phyloP scores from a whole-genome alignment of 208 protist genomes.

The Zelonia costaricensis region DNA sequence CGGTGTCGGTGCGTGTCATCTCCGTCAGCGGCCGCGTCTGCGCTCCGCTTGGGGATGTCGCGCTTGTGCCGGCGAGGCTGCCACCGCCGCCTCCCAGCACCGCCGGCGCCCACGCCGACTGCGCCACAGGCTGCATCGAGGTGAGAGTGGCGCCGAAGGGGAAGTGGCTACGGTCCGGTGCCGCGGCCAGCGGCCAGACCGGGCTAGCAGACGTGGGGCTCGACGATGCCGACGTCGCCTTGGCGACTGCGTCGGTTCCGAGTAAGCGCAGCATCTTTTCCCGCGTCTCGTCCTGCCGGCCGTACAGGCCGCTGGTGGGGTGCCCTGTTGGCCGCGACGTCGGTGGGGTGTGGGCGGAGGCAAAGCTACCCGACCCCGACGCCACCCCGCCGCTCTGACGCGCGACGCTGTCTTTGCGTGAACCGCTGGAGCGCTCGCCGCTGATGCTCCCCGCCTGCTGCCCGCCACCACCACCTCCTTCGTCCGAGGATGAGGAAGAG shows the following conservation, averaged over 20 bases:
- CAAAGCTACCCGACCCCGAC: slow-evolving; percentile 13
- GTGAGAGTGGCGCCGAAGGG: slow-evolving; percentile 20
- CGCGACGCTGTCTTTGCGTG: neutral
- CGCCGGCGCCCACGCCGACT: slow-evolving; percentile 2
- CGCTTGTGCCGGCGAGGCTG: neutral
- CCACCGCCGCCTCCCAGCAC: neutral
- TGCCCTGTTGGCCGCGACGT: slow-evolving; percentile 16
- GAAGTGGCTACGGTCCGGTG: slow-evolving; percentile 21
- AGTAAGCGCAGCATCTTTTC: slow-evolving; percentile 58
- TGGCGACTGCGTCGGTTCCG: slow-evolving; percentile 38
- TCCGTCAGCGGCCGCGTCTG: neutral
- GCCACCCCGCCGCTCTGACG: slow-evolving; percentile 8
- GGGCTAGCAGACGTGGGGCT: slow-evolving; percentile 7
- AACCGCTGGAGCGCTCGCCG: slow-evolving; percentile 6
- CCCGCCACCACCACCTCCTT: too few relatives aligned
- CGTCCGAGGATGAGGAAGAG: slow-evolving; percentile 31
- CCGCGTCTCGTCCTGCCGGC: slow-evolving; percentile 57
- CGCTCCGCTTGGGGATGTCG: neutral
- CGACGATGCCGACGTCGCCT: slow-evolving; percentile 18
- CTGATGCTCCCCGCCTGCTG: too few relatives aligned
- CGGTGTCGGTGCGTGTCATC: slow-evolving; percentile 7
- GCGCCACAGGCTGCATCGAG: slow-evolving; percentile 4
- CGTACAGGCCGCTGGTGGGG: slow-evolving; percentile 10
- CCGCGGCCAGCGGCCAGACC: slow-evolving; percentile 12
- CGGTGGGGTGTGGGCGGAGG: slow-evolving; percentile 23